These are phyloP conservation scores for Ceratocystis harringtonii DNA, from an alignment of 2,329 filamentous ascomycete species.

Conservation along the genomic window DNA sequence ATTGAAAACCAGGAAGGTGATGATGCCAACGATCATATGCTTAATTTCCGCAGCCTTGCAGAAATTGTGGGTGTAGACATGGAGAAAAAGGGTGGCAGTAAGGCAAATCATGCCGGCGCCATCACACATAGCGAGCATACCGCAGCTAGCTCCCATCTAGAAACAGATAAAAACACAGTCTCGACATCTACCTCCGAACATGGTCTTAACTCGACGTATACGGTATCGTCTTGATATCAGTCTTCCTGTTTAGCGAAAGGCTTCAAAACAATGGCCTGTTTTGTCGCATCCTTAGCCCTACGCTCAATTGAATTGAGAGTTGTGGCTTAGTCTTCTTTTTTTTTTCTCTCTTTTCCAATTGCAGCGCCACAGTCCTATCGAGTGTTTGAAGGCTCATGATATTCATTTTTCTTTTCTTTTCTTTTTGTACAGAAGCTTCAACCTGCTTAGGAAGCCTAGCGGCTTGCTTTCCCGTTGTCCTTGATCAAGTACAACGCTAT, in stretches of 20 bases:
- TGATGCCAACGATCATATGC: conserved; percentile 58
- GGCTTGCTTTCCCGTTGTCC: not conserved
- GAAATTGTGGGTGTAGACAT: conserved; percentile 61
- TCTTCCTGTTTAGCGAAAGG: not conserved
- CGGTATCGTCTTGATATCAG: not conserved
- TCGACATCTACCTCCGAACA: not conserved
- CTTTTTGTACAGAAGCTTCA: not conserved
- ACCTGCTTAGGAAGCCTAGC: not conserved
- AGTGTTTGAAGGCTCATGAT: not conserved
- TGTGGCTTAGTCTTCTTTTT: not conserved
- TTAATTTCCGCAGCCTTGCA: conserved; percentile 79
- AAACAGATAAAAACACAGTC: not conserved
- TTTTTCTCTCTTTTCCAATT: not conserved
- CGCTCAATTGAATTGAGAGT: not conserved
- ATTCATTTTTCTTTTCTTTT: not conserved
- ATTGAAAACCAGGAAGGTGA: conserved; percentile 35
- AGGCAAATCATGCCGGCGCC: conserved; percentile 6
- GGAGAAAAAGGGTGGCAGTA: conserved; percentile 5
- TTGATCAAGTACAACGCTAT: not conserved
- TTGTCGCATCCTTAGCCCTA: not conserved
- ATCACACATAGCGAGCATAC: conserved; percentile 12
- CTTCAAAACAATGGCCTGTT: not conserved
- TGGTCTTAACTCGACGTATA: not conserved
- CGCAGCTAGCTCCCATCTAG: not conserved
- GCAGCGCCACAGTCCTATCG: not conserved